Evolutionary conservation across 768 basidiomycete genomes (phyloP), one percentile per base, ranked within the genome.

Genomic region (Dacryopinax primogenitus): DNA sequence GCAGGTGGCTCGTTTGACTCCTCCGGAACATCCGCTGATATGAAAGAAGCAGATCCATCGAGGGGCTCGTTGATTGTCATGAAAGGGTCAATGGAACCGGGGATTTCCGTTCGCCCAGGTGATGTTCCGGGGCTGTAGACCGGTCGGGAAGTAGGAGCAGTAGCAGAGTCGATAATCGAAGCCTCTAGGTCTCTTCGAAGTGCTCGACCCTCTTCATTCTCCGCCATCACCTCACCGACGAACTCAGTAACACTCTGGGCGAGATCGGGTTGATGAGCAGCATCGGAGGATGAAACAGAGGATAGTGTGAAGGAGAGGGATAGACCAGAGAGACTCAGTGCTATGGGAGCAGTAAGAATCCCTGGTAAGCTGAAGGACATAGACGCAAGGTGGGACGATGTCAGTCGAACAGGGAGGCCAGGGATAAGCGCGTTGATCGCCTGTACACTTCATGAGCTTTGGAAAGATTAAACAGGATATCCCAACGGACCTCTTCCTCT

Each of bases 361-460:
- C 92, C 92, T 15, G 90, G 87, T 82, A 88, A 89, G 62, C 30
- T 33, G 63, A 64, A 28, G 71, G 58, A 74, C 72, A 0, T 91
- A 90, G 63, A 96, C 83, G 62, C 84, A 84, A 37, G 84, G 89
- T 16, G 86, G 86, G 62, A 93, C 82, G 62, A 84, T 83, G 33
- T 84, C 21, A 95, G 76, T 63, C 76, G 74, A 28, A 95, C 67
- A 1, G 91, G 93, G 65, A 90, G 73, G 65, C 81, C 82, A 63
- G 78, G 73, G 32, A 94, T 73, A 47, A 87, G 76, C 21, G 77
- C 73, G 73, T 95, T 92, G 69, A 94, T 87, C n/a, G 87, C 85
- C 92, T 94, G 67, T 7, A 26, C 32, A 62, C 18, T 18, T 51
- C 16, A 32, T 39, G 15, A 34, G 18, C 36, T 41, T 67, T 34